A percentile compares a stretch with the other conserved stretches of the same genome.
phyloP scores from a whole-genome alignment of 352 stramenopile genomes.

The Globisporangium nunn region DNA sequence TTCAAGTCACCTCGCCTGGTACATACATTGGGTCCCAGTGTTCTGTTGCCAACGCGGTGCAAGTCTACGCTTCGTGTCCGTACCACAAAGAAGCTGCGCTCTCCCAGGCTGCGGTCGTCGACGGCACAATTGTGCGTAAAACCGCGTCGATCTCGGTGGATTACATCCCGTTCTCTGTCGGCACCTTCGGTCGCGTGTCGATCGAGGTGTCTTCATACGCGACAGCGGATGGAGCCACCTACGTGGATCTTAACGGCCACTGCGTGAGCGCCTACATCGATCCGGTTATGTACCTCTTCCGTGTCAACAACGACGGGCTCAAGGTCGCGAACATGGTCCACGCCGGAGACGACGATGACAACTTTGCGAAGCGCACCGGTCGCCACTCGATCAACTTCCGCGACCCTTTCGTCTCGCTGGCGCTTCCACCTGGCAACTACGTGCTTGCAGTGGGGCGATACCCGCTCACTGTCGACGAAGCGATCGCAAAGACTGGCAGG shows the following conservation, averaged over 20 bases:
- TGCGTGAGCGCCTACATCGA: conserved; percentile 67
- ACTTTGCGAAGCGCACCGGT: conserved; percentile 37
- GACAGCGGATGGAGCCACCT: conserved; percentile 23
- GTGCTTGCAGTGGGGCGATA: conserved; percentile 59
- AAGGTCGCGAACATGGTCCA: conserved; percentile 39
- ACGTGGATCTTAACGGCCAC: conserved; percentile 54
- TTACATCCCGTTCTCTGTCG: conserved; percentile 46
- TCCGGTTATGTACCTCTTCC: conserved; percentile 52
- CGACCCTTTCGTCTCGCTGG: conserved; percentile 63
- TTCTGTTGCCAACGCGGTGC: conserved; percentile 12
- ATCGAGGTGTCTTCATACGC: conserved; percentile 60
- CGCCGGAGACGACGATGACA: conserved; percentile 52
- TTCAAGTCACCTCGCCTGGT: conserved; percentile 24
- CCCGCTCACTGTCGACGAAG: conserved; percentile 50
- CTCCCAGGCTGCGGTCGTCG: conserved; percentile 21
- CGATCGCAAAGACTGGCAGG: conserved; percentile 27
- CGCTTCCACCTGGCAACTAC: conserved; percentile 40
- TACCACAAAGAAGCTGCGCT: conserved; percentile 52
- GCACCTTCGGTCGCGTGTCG: conserved; percentile 38
- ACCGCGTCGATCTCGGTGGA: conserved; percentile 40
- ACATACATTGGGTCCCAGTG: conserved; percentile 70
- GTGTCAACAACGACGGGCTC: conserved; percentile 21
- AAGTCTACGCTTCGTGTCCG: conserved; percentile 32
- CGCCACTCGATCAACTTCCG: conserved; percentile 60
- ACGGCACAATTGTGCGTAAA: conserved; percentile 51